Conservation (phyloP, 2,329 filamentous ascomycete genomes). For the Zalaria obscura region DNA sequence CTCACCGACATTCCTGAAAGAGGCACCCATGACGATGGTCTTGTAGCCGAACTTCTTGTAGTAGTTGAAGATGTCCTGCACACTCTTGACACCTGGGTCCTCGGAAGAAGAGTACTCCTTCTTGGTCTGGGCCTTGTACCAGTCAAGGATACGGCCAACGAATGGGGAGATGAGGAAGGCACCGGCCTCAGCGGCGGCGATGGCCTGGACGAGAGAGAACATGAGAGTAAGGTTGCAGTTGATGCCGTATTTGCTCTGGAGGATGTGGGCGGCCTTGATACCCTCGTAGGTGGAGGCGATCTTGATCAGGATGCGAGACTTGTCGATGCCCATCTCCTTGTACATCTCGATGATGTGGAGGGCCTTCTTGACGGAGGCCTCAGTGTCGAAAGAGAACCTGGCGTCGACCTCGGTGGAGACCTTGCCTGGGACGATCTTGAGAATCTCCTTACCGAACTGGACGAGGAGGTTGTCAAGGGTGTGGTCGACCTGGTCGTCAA, state of each 20-base stretch:
- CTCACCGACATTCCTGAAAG: constrained; percentile 91
- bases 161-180: constrained; percentile 99
- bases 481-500: constrained; percentile 75
- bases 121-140: constrained; percentile 94
- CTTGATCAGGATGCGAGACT: constrained; percentile 96
- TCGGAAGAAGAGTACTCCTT: constrained; percentile 81
- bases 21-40: constrained; percentile 99
- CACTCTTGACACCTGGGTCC: constrained; percentile 91
- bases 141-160: constrained; percentile 97
- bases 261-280: constrained; percentile 95
- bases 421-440: constrained; percentile 93
- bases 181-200: constrained; percentile 85
- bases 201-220: constrained; percentile 92
- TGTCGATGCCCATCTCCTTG: constrained; percentile 78
- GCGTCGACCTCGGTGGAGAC: constrained; percentile 98
- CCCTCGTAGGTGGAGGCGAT: constrained; percentile 98
- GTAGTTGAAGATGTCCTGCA: constrained; percentile 96
- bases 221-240: constrained; percentile 99
- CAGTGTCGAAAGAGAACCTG: constrained; percentile 84
- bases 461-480: constrained; percentile 90
- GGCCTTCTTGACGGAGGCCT: constrained; percentile 88
- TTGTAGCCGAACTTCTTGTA: constrained; percentile 99
- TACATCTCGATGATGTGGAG: constrained; percentile 98
- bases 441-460: constrained; percentile 95
- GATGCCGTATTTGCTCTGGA: constrained; percentile 88